phyloP scores from a whole-genome alignment of 176 grass and related monocot genomes.

The Microstegium vimineum region DNA sequence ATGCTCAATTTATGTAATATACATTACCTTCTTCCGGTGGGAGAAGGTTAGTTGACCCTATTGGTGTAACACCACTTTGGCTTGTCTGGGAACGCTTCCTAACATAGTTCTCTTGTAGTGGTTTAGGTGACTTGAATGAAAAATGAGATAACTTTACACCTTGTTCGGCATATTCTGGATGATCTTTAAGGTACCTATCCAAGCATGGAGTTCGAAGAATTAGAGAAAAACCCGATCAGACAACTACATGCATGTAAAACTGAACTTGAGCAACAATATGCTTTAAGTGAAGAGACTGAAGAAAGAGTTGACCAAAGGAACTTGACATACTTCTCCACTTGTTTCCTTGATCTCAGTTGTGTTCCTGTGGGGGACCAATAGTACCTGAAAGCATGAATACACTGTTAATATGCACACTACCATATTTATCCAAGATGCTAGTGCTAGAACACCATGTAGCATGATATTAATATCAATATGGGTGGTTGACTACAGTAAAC shows the following conservation, averaged over 20 bases:
- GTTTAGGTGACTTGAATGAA: conserved; percentile 42
- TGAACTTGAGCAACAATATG: not conserved
- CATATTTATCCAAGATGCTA: not conserved
- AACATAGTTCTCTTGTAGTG: conserved; percentile 33
- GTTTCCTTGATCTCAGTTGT: conserved; percentile 30
- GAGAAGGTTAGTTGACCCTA: not conserved
- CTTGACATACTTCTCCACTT: conserved; percentile 34
- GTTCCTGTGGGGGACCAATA: conserved; percentile 38
- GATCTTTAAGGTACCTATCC: conserved; percentile 43
- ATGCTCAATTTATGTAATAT: not conserved
- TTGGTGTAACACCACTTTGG: not conserved
- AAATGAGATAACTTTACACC: conserved; percentile 37
- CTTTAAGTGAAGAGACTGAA: conserved; percentile 9
- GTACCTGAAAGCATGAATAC: conserved; percentile 42
- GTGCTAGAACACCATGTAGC: not conserved
- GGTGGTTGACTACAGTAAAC: not conserved
- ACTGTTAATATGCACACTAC: not conserved
- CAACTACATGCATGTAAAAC: not conserved
- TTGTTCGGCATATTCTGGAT: conserved; percentile 12
- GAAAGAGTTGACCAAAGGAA: not conserved
- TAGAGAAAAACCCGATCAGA: not conserved
- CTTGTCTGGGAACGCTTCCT: conserved; percentile 3
- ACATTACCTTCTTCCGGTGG: conserved; percentile 15
- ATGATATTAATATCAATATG: not conserved
- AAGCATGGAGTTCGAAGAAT: not conserved